These are phyloP conservation scores for Cladosporium sp. DNA, from an alignment of 2,329 filamentous ascomycete genomes.

Conservation along the genomic window DNA sequence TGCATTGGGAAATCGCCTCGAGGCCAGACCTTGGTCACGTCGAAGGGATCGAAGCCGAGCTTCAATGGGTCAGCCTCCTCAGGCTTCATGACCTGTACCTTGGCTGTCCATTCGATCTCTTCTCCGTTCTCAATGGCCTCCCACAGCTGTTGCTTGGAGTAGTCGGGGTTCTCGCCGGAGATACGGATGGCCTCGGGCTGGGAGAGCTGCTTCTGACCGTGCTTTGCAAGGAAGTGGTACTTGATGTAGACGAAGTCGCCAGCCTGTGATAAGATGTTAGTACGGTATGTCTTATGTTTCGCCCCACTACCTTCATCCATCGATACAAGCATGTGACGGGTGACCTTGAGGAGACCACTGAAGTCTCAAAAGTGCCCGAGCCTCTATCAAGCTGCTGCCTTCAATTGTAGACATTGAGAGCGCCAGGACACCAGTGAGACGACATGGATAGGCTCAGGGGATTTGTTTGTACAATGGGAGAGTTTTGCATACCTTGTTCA, in stretches of 20 bases:
- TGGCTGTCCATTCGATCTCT: slow-evolving; percentile 46
- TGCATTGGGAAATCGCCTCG: slow-evolving; percentile 50
- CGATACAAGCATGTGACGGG: slow-evolving; percentile 19
- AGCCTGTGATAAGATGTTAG: slow-evolving; percentile 27
- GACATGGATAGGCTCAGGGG: not conserved
- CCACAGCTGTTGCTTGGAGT: slow-evolving; percentile 50
- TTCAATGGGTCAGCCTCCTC: slow-evolving; percentile 49
- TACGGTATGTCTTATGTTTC: slow-evolving; percentile 8
- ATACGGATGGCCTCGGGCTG: slow-evolving; percentile 46
- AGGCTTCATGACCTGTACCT: slow-evolving; percentile 49
- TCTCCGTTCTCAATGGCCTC: slow-evolving; percentile 46
- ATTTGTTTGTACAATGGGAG: no score
- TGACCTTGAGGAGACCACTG: no score
- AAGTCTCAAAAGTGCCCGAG: no score
- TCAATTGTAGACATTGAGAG: not conserved
- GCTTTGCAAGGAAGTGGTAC: slow-evolving; percentile 51
- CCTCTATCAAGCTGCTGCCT: not conserved
- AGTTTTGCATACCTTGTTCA: not conserved
- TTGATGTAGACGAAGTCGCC: slow-evolving; percentile 55
- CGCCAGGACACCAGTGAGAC: not conserved
- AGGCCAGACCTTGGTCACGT: slow-evolving; percentile 57
- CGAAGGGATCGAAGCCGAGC: slow-evolving; percentile 56
- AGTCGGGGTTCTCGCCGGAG: slow-evolving; percentile 34
- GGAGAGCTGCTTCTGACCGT: slow-evolving; percentile 51
- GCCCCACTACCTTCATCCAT: slow-evolving; percentile 10